Percentiles rank a stretch among this genome's conserved stretches.
These are phyloP conservation scores for Filobasidium uniguttulatum DNA, from an alignment of 1,284 basidiomycete genomes.

Conservation along the genomic window DNA sequence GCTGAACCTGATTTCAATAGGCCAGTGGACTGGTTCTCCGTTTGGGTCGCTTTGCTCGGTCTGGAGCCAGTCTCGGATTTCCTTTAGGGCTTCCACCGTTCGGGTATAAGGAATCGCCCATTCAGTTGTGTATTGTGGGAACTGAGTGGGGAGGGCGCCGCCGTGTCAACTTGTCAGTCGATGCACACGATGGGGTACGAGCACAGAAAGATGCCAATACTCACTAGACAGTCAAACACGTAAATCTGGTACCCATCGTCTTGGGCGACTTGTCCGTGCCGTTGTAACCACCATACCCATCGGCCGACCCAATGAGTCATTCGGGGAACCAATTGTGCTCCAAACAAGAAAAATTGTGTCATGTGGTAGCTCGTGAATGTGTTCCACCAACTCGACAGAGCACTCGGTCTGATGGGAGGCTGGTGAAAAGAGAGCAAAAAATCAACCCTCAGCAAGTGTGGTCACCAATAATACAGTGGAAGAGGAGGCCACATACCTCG, in stretches of 20 bases:
- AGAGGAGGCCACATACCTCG: conserved; percentile 46
- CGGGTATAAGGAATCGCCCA: conserved; percentile 72
- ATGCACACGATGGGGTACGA: background rate
- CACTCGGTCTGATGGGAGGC: conserved; percentile 10
- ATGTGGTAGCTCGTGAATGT: conserved; percentile 67
- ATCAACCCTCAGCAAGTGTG: conserved; percentile 4
- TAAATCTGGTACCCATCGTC: conserved; percentile 67
- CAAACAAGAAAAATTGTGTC: conserved; percentile 63
- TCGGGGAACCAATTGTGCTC: conserved; percentile 34
- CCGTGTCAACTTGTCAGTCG: background rate
- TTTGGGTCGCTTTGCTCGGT: conserved; percentile 51
- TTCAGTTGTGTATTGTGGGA: conserved; percentile 77
- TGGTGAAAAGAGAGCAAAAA: conserved; percentile 20
- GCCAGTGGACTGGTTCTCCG: conserved; percentile 79
- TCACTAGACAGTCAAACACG: conserved; percentile 52
- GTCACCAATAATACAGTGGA: background rate
- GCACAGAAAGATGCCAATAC: conserved; percentile 6
- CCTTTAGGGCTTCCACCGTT: conserved; percentile 47
- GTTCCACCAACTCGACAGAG: conserved; percentile 31
- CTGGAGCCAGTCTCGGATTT: conserved; percentile 61
- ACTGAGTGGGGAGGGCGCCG: conserved; percentile 41
- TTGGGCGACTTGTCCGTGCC: conserved; percentile 35
- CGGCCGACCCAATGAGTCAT: conserved; percentile 32
- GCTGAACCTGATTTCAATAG: conserved; percentile 84
- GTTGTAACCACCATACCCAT: conserved; percentile 34